Conservation (phyloP, 2,329 filamentous ascomycete species). For the Talaromyces sp. region DNA sequence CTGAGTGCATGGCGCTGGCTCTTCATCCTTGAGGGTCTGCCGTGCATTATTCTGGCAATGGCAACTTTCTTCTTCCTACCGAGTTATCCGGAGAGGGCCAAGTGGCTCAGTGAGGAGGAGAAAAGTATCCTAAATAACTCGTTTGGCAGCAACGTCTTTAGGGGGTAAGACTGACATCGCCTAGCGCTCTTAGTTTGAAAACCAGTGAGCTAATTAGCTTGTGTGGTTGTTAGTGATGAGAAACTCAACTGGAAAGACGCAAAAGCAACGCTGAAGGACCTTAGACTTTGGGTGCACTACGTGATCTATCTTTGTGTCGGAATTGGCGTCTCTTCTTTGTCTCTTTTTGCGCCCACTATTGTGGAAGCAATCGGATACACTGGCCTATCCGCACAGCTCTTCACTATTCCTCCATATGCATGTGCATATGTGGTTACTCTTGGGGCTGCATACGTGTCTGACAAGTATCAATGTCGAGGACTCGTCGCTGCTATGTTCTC, state of each 20-base stretch:
- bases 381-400: conserved; percentile 39
- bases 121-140: no score
- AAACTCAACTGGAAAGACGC: conserved; percentile 26
- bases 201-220: conserved; percentile 52
- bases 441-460: conserved; percentile 15
- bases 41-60: conserved; percentile 60
- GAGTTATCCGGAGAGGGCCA: conserved; percentile 67
- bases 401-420: conserved; percentile 19
- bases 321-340: neutral
- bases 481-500: conserved; percentile 8
- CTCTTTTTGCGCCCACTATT: conserved; percentile 31
- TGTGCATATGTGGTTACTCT: conserved; percentile 17
- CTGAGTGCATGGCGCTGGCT: conserved; percentile 53
- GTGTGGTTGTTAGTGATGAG: conserved; percentile 7
- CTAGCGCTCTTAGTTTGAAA: conserved; percentile 27
- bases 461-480: conserved; percentile 20
- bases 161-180: no score
- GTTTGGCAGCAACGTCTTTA: no score
- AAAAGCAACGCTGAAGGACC: conserved; percentile 40
- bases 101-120: conserved; percentile 66
- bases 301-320: neutral
- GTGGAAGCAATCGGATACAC: conserved; percentile 38
- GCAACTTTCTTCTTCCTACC: conserved; percentile 58
- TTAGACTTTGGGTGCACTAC: conserved; percentile 27
- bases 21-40: conserved; percentile 56